These are phyloP conservation scores for Eustoma russellianum DNA, from an alignment of 257 asterid genomes.

Conservation along the genomic window DNA sequence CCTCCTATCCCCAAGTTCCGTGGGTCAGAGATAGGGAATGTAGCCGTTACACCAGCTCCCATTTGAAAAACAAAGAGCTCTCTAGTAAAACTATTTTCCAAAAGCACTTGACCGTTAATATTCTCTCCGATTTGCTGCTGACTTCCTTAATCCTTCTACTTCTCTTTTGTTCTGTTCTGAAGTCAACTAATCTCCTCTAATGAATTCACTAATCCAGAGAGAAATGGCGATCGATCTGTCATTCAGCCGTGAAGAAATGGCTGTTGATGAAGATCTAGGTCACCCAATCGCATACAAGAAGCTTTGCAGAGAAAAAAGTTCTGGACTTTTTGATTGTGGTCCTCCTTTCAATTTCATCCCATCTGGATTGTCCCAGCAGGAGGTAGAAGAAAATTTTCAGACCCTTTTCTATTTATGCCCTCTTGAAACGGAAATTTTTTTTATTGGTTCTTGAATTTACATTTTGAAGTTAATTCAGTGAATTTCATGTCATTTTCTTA, in stretches of 20 bases:
- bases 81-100: constrained; percentile 6
- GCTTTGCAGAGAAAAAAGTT: constrained; percentile 57
- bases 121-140: constrained; percentile 12
- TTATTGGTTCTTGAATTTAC: no score
- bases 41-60: constrained; percentile 58
- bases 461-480: neutral
- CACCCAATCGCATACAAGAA: constrained; percentile 73
- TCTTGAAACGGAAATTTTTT: neutral
- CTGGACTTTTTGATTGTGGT: constrained; percentile 57
- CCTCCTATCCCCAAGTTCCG: no score
- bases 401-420: neutral
- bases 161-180: neutral
- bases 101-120: constrained; percentile 61
- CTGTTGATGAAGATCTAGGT: constrained; percentile 55
- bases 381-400: constrained; percentile 35
- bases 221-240: constrained; percentile 44
- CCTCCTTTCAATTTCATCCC: constrained; percentile 87
- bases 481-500: no score
- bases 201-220: neutral
- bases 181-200: constrained; percentile 5
- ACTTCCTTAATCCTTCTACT: constrained; percentile 3
- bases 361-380: constrained; percentile 46
- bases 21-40: constrained; percentile 1
- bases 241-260: constrained; percentile 60
- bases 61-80: constrained; percentile 18